Evolutionary conservation across 2,329 filamentous ascomycete genomes (phyloP).

Genomic region (Cercospora canescens): DNA sequence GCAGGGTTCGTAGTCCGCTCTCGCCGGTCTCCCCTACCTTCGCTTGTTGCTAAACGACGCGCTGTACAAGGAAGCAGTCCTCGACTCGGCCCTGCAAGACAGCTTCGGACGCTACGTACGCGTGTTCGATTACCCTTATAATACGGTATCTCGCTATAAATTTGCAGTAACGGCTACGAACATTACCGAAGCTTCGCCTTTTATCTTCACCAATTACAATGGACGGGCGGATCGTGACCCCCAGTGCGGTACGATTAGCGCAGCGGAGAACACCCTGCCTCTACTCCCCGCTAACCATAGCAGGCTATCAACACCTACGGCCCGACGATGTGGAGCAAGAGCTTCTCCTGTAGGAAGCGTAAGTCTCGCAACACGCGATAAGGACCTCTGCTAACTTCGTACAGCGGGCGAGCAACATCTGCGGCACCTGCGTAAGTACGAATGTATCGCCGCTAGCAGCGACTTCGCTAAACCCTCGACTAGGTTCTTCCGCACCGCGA

Average conservation of each 20-base stretch:
- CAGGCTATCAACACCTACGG: neutral
- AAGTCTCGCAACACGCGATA: neutral
- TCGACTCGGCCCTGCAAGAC: neutral
- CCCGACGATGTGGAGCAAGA: neutral
- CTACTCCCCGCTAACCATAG: neutral
- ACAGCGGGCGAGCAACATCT: neutral
- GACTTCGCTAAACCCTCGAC: neutral
- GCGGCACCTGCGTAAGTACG: neutral
- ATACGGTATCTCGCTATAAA: neutral
- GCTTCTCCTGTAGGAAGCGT: neutral
- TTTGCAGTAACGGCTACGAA: neutral
- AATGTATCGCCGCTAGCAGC: neutral
- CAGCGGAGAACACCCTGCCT: neutral
- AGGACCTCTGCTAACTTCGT: neutral
- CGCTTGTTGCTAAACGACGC: neutral
- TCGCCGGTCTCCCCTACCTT: neutral
- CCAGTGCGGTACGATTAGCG: neutral
- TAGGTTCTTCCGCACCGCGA: neutral
- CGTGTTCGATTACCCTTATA: neutral
- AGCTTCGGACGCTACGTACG: neutral
- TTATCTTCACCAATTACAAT: neutral
- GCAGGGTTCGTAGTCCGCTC: neutral
- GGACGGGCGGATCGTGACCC: neutral
- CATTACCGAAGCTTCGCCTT: neutral
- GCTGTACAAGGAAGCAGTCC: neutral